Base-by-base conservation (phyloP, 305 asterid genomes). In the Fraxinus nigra region DNA sequence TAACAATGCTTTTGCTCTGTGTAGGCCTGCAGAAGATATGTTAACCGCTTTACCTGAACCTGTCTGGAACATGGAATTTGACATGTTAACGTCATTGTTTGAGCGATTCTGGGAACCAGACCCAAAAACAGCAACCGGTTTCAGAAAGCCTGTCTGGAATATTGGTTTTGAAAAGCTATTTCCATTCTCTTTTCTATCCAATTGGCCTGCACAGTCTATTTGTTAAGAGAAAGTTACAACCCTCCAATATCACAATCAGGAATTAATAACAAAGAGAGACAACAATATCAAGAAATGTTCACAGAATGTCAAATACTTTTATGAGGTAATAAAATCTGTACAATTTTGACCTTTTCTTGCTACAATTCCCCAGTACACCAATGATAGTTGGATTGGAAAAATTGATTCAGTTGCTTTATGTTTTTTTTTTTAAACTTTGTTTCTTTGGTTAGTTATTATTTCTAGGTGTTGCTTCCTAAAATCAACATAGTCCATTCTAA, bases 1-100 rank as follows among this genome's bases (percentile, higher is more conserved):
- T 89, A 96, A 80, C 88, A 96, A 83, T 40, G 91, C 75, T 86
- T 92, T 92, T 69, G 98, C 99, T 89, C 92, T 93, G 82, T 78
- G 88, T 76, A 96, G 89, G 81, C 99, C 95, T 78, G 91, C 92
- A 1, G 95, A 86, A 88, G 97, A 92, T 87, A 93, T 82, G 79
- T 78, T 80, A 73, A 94, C 97, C 80, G 87, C 33, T 91, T 92
- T 93, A 80, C 99, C 93, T 1, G 93, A 90, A 56, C 89, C 95
- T 26, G 91, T 90, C 89, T 88, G 92, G 81, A 91, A 90, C 92
- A 87, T 86, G 86, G 95, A 84, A 85, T 85, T 87, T 74, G 93
- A 84, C 74, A 78, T 65, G 75, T 76, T 79, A 75, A 82, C 82
- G 63, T 14, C 82, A 72, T 78, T 80, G 75, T 75, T 78, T 28